Base-by-base conservation (phyloP, 257 asterid genomes). In the Mitragyna speciosa region DNA sequence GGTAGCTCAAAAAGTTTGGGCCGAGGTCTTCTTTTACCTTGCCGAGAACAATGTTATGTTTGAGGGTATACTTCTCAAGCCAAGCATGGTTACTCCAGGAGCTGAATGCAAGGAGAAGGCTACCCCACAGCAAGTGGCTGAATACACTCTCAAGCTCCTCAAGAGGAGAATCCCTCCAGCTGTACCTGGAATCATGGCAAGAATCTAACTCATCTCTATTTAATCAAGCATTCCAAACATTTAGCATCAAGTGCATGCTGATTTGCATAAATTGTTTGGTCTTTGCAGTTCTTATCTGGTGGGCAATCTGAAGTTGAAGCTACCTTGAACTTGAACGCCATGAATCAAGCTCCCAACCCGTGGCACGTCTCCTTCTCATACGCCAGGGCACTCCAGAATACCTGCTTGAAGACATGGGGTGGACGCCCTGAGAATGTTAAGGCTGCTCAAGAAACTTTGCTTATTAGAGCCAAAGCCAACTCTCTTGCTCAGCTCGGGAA, bases 21-120 rank as follows among this genome's bases (percentile, higher is more conserved):
- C 98, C 0, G 98, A 94, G 89, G 96, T 92, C 28, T 94, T 94
- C 92, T 94, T 83, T 90, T 94, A 92, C 93, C 87, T 94, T 75
- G 96, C 98, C 19, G 85, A 92, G 83, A 94, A 94, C 96, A 92
- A 94, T 83, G 98, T 89, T 66, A 9, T 87, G 90, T 94, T 89
- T 61, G 98, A 94, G 87, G 98, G 98, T 33, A 91, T 94, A 78
- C 98, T 94, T 79, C 88, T 94, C 78, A 94, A 94, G 85, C 98
- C 98, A 24, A 94, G 98, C 91, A 94, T 94, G 98, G 98, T 94
- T 20, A 94, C 98, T 15, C 97, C 98, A n/a, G 98, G 98, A 14
- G 96, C 96, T 3, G 95, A 94, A 77, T 89, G 92, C 89, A 88
- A 94, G 87, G 95, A 94, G 7, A 79, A 52, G 84, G 97, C 92